Evolutionary conservation across 768 basidiomycete species (phyloP), one percentile per base, ranked within the genome.

Genomic region (Hypholoma fasciculare): DNA sequence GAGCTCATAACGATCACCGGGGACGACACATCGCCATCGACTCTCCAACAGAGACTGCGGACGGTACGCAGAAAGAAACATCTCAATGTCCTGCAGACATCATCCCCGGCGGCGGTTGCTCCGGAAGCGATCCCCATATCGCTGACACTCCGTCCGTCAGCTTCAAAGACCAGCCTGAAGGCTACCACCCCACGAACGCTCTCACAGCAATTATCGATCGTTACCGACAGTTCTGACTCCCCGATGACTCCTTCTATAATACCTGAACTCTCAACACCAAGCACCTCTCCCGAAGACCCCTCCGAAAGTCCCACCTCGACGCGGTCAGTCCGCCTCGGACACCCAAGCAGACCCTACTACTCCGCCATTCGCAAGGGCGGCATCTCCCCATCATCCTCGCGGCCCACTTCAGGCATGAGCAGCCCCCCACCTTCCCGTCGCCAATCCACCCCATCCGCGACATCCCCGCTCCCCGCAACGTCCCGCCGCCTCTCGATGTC

Each of bases 321-420:
- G 11, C 63, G 65, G 36, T 61, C 62, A 1, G 60, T 65, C 2
- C 79, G 77, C 7, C 69, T 84, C 27, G 83, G 83, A 1, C 81
- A 81, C 60, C 82, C 83, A 11, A 77, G 69, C 52, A 73, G 83
- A 17, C 83, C 83, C 12, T 82, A 82, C 62, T 85, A 84, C 65
- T 75, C 77, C 20, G 83, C 77, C 49, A 85, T 85, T 50, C 81
- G 83, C 71, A 72, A 73, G 73, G 72, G 61, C n/a, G 65, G 64
- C 7, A 61, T 65, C 6, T 61, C 66, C 4, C 75, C 66, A 2
- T 54, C 65, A 14, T 51, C 64, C 4, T 77, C 79, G 20, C 77
- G 74, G 44, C 75, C 79, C 1, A 69, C 68, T 12, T 76, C 76
- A 9, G 67, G 74, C 0, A 71, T 58, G 49, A 65, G 66, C 26